Base-by-base conservation (phyloP, 2,329 filamentous ascomycete genomes). In the Cladophialophora psammophila region DNA sequence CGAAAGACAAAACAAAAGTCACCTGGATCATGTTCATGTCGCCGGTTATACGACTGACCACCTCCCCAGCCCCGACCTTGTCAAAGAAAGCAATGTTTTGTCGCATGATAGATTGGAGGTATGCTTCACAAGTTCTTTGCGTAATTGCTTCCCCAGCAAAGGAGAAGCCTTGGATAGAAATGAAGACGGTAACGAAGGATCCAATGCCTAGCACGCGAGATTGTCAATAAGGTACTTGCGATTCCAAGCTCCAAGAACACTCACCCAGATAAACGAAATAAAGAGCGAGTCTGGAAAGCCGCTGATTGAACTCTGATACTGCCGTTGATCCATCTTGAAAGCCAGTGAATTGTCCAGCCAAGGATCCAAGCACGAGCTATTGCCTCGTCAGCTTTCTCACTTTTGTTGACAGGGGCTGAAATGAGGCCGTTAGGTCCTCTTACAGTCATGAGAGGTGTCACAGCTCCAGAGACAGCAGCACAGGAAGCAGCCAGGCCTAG, bases 61-160 rank as follows among this genome's bases (percentile, higher is more conserved):
- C 91, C 79, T 97, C 94, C 66, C 94, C 93, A 38, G 93, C 90
- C 59, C 93, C 93, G 13, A 96, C 85, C 74, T 94, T 94, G 78
- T 98, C 94, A 79, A 95, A 96, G 78, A 92, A 96, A 52, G 88
- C 93, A 77, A 96, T 94, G 76, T 96, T 96, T 77, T 96, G 93
- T 67, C 87, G 87, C 82, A 96, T 82, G 75, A 92, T 93, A 70
- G 91, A 92, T 73, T 89, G 86, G 6, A 98, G 86, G 74, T 97
- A 98, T 71, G 91, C 86, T 75, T 91, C 87, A 65, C 93, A 87
- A 73, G 93, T 91, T 81, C 92, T 91, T 69, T 87, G 87, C 66
- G 88, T 88, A 74, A 93, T 87, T 74, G 92, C 89, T 77, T 94
- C 91, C 63, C 91, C 91, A 0, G 88, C 89, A 74, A 92, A 96